Evolutionary conservation across 1,284 basidiomycete species (phyloP), one percentile per base, ranked within the genome.

Genomic region (Leccinum pachyderme): DNA sequence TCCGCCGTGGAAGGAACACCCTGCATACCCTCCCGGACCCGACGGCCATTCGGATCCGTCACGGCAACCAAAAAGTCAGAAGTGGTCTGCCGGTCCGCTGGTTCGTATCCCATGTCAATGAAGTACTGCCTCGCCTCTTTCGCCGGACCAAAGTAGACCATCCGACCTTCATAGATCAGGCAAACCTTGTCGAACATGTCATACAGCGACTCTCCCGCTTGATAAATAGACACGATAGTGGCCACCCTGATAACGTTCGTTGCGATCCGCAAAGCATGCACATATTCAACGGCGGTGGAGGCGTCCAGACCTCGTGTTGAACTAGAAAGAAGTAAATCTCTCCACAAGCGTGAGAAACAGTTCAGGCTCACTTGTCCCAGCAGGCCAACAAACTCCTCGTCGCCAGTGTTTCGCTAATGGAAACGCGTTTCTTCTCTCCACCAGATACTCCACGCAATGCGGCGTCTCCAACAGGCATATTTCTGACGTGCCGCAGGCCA

Each of bases 381-480:
- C 72, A 73, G 18, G 74, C 70, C 13, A 86, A 67, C 18, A 73
- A 68, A 47, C 73, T 77, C 47, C 77, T 70, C 13, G 72, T 75
- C 0, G 76, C 73, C 59, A 84, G 62, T 28, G 73, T 73, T 62
- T 85, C 80, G 9, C 78, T 77, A 60, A 83, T 84, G 2, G 82
- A 85, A 6, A 89, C 87, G 49, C 89, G 79, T 64, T 87, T 87
- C 63, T 83, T 82, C 72, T 92, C 87, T 12, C 93, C 93, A 18
- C 91, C 93, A 27, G 84, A 87, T 1, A 94, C 82, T 49, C 92
- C 93, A 6, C 89, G 76, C 3, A 93, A 75, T 4, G 81, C 78
- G 4, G 85, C 86, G 70, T 93, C 83, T 3, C 93, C 93, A 24
- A 94, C 88, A 0, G 75, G 75, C 0, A 83, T 85, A 33, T 80